Conservation (phyloP, 306 rosid species). For the Geum urbanum region DNA sequence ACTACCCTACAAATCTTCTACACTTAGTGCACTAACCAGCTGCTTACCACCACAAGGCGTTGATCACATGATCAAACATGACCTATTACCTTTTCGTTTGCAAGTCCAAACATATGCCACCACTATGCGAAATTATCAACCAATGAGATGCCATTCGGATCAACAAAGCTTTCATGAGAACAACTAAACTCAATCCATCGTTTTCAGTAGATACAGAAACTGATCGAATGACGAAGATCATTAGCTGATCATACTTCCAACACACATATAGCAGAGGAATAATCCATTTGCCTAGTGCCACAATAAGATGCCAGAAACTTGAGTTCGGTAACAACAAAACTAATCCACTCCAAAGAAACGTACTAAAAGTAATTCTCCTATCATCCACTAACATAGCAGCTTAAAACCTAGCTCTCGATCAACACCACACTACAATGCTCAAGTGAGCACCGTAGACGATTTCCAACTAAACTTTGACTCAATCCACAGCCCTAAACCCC, state of each 20-base stretch:
- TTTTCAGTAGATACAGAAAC: not conserved
- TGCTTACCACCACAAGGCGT: not conserved
- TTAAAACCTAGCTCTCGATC: slow-evolving; percentile 4
- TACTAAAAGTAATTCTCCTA: not conserved
- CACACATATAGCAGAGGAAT: not conserved
- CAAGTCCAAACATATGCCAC: not conserved
- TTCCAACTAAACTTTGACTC: not conserved
- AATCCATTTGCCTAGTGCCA: not conserved
- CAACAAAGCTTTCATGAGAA: not conserved
- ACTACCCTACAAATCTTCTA: slow-evolving; percentile 5
- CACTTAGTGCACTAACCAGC: not conserved
- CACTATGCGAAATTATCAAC: not conserved
- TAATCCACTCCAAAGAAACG: not conserved
- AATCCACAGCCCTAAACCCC: slow-evolving; percentile 25
- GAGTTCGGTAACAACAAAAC: not conserved
- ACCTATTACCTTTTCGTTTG: slow-evolving; percentile 7
- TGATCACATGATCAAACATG: not conserved
- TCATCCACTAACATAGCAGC: not conserved
- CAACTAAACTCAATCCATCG: not conserved
- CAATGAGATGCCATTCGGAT: not conserved
- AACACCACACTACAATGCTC: not conserved
- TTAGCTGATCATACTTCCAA: not conserved
- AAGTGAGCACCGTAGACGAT: not conserved
- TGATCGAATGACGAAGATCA: not conserved
- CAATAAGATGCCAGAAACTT: not conserved